Evolutionary conservation across 768 basidiomycete genomes (phyloP), one percentile per base, ranked within the genome.

Genomic region (Kwoniella europaea): DNA sequence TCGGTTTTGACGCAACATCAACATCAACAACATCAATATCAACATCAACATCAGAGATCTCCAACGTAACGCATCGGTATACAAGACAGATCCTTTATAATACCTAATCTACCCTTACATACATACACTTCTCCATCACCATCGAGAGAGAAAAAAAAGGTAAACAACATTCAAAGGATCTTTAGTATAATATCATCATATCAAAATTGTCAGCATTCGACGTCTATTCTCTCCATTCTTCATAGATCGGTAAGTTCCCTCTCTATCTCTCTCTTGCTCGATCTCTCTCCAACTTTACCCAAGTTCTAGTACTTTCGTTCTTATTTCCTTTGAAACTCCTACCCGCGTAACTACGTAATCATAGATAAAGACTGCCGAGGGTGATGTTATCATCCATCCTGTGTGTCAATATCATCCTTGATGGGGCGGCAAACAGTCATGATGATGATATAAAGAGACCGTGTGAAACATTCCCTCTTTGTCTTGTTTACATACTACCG

Each of bases 301-400:
- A 16, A 35, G 35, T 35, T 35, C 35, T 35, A 6, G 35, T 35
- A 7, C 18, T 13, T 50, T 50, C 12, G 13, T 50, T 50, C 46
- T 50, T 18, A 16, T 50, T 18, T 16, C 46, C 46, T 50, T 50
- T 50, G 46, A 35, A 35, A 35, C 35, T 35, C 7, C 35, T 7
- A 35, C 35, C 35, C 35, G 46, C 18, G 13, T 15, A 58, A 58
- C 57, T 41, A 58, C 57, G 57, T 58, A 58, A 41, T 58, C 57
- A 27, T 10, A 35, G 22, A 16, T 24, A 55, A n/a, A 35, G 27
- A 58, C 20, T 29, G 22, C 57, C 57, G 57, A 58, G 27, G 27
- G 29, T 35, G 29, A 24, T 35, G 27, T 24, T 41, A 58, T 58
- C 57, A 58, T 24, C 57, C 20, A 27, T 6, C 13, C 15, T 27